Base-by-base conservation (phyloP, 768 basidiomycete species). In the Austroboletus festivus region DNA sequence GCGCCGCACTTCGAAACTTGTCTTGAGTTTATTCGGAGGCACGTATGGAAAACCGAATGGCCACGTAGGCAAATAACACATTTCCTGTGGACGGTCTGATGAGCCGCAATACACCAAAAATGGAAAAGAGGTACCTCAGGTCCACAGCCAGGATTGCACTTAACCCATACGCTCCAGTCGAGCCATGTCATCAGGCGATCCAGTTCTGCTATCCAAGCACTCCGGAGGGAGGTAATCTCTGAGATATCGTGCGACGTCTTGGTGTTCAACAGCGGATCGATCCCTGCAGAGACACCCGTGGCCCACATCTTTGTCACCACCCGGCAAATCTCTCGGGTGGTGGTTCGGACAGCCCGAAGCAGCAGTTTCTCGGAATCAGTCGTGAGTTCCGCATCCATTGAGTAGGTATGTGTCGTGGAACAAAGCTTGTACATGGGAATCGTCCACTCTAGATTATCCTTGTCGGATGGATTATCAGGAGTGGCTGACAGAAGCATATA, bases 91-190 rank as follows among this genome's bases (percentile, higher is more conserved):
- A 33, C 37, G 13, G 11, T 34, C 8, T 21, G 22, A 39, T 20
- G n/a, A n/a, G n/a, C n/a, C n/a, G n/a, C 28, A 45, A 38, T 41
- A 33, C 16, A 28, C 19, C n/a, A 34, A 22, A 34, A 43, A 13
- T 26, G 1, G 10, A 34, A 22, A 33, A 3, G 19, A 11, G 15
- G 5, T 4, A 28, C 28, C 64, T 76, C 73, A 38, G 64, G 65
- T 3, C 56, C 55, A 61, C 80, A 81, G 0, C 59, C 70, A 18
- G 78, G 78, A 0, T 58, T 54, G 48, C 79, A 80, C 24, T 62
- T 74, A 5, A 72, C 59, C 79, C 79, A 81, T 13, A 66, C 57
- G 46, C 66, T 69, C 78, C 79, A 80, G 46, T 75, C 78, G 1
- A 81, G 57, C 79, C 79, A 80, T 0, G 34, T 38, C 69, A 79